These are phyloP conservation scores for Pezicula radicicola DNA, from an alignment of 2,329 filamentous ascomycete genomes.

Conservation along the genomic window DNA sequence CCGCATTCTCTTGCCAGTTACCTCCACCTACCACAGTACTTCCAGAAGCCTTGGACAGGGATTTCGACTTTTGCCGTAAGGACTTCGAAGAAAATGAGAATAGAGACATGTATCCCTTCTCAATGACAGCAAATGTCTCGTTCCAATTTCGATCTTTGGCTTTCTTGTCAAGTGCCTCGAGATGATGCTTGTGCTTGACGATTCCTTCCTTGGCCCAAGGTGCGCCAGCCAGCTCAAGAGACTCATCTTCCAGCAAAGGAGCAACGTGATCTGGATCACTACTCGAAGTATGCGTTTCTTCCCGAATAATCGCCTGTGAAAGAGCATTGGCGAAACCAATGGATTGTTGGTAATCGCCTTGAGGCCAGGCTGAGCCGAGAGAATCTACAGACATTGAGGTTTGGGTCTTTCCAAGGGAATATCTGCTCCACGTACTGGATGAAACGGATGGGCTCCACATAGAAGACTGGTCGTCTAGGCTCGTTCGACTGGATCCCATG, in stretches of 20 bases:
- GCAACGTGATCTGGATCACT: conserved; percentile 38
- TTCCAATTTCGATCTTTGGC: conserved; percentile 93
- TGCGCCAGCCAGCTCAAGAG: conserved; percentile 85
- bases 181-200: conserved; percentile 92
- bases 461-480: conserved; percentile 85
- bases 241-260: conserved; percentile 85
- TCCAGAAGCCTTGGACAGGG: conserved; percentile 43
- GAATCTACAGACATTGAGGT: conserved; percentile 93
- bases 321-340: conserved; percentile 97
- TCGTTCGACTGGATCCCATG: conserved; percentile 87
- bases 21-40: conserved; percentile 83
- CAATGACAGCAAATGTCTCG: conserved; percentile 93
- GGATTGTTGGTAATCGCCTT: conserved; percentile 87
- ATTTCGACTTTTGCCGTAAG: conserved; percentile 62
- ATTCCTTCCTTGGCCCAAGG: conserved; percentile 98
- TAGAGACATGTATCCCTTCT: conserved; percentile 89
- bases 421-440: conserved; percentile 94
- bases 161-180: conserved; percentile 86
- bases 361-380: conserved; percentile 71
- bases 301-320: conserved; percentile 93
- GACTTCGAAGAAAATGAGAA: conserved; percentile 91
- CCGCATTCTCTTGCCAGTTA: conserved; percentile 97
- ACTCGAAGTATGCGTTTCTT: conserved; percentile 55
- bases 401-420: conserved; percentile 86
- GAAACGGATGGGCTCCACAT: conserved; percentile 79